Base-by-base conservation (phyloP, 768 basidiomycete species). In the Leccinum fibrillosum region DNA sequence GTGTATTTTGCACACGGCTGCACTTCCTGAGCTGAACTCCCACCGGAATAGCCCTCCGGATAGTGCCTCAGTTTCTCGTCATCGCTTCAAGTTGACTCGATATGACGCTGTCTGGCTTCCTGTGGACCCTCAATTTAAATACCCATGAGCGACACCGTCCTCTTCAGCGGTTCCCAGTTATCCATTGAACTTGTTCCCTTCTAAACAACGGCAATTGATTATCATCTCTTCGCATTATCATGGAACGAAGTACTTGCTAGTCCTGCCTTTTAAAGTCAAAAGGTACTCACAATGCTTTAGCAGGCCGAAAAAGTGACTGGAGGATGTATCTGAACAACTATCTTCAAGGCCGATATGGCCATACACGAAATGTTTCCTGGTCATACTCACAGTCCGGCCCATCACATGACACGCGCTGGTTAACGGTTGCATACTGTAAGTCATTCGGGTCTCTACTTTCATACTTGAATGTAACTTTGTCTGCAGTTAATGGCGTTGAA, bases 281-380 rank as follows among this genome's bases (percentile, higher is more conserved):
- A 47, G 12, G 56, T n/a, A 32, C 56, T 64, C 42, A 69, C 12
- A 1, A n/a, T 35, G 17, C 10, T 49, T 44, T 19, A 19, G n/a
- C 53, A 69, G 68, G 52, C 19, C 59, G 49, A 59, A 60, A 28
- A 50, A 69, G 37, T 39, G 67, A 70, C 58, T 71, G 69, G 69
- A 49, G 70, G 17, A 62, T 71, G 70, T 58, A 64, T 42, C 48
- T 71, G 30, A 71, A 71, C 53, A 71, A 71, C 64, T 71, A 48
- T 34, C 69, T 73, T 35, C 72, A 71, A 55, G 65, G 62, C 6
- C 67, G 71, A 59, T 72, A 72, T 51, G 70, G 70, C 17, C 72
- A 69, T 30, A 67, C 69, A n/a, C 57, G 53, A 55, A 6, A 55
- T 19, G 59, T 73, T 34, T 45, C 67, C n/a, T 71, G 70, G 70